phyloP scores from a whole-genome alignment of 768 basidiomycete species.

The Russula emetica region DNA sequence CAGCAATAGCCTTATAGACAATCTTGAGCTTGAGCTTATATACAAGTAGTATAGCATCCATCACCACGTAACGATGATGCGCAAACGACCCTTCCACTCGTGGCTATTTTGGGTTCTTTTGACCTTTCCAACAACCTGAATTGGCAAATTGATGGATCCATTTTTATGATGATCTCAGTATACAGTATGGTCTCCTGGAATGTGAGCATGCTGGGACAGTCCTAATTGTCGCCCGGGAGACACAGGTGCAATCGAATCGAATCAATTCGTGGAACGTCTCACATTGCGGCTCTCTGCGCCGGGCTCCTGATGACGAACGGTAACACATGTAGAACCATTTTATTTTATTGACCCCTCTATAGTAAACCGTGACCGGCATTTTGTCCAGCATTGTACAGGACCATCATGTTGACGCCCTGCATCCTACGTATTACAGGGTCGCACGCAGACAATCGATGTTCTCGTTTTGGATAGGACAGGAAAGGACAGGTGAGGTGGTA shows the following conservation, averaged over 20 bases:
- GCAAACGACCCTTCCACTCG: neutral
- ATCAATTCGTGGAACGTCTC: neutral
- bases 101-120: neutral
- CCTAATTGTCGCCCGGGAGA: neutral
- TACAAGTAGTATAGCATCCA: neutral
- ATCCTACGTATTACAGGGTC: neutral
- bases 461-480: neutral
- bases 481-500: neutral
- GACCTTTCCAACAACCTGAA: neutral
- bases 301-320: neutral
- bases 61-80: neutral
- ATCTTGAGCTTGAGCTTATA: slow-evolving; percentile 5
- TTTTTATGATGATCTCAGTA: neutral
- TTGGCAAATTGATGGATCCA: neutral
- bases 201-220: neutral
- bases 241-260: neutral
- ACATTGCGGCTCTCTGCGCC: neutral
- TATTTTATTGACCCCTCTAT: neutral
- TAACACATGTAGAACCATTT: neutral
- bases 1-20: neutral
- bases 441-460: neutral
- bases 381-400: neutral
- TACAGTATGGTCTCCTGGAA: neutral
- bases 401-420: neutral
- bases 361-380: neutral